Conservation (phyloP, 202 grass and related monocot species). For the Digitaria exilis region DNA sequence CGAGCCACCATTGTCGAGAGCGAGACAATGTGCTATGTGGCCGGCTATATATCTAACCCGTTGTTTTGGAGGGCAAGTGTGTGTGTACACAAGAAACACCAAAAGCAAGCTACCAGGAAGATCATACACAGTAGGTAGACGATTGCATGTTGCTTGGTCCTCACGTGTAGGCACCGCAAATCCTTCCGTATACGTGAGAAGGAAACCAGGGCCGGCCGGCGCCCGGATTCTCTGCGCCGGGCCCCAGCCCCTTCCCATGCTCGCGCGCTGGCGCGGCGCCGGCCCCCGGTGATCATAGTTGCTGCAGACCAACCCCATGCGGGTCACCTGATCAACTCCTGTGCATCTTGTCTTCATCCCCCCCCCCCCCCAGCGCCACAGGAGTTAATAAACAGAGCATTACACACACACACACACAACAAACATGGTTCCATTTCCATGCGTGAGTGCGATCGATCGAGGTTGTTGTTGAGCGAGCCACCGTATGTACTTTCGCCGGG, state of each 20-base stretch:
- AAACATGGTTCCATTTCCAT: no score
- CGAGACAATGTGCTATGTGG: no score
- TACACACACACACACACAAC: not conserved
- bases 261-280: not conserved
- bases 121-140: constrained; percentile 28
- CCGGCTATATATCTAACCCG: no score
- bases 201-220: constrained; percentile 39
- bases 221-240: constrained; percentile 34
- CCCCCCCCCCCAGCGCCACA: no score
- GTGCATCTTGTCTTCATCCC: not conserved
- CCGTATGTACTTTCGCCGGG: not conserved
- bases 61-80: not conserved
- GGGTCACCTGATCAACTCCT: not conserved
- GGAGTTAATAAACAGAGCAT: not conserved
- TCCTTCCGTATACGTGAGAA: constrained; percentile 57
- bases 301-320: not conserved
- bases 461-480: not conserved
- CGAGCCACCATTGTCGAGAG: no score
- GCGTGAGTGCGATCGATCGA: not conserved
- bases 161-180: constrained; percentile 47
- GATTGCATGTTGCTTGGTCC: constrained; percentile 57
- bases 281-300: not conserved
- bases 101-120: not conserved
- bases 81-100: not conserved
- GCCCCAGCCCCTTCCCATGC: not conserved